Percentiles rank a stretch among this genome's conserved stretches.
Evolutionary conservation across 495 filamentous ascomycete species (phyloP).

Genomic region (Neurospora sp.): DNA sequence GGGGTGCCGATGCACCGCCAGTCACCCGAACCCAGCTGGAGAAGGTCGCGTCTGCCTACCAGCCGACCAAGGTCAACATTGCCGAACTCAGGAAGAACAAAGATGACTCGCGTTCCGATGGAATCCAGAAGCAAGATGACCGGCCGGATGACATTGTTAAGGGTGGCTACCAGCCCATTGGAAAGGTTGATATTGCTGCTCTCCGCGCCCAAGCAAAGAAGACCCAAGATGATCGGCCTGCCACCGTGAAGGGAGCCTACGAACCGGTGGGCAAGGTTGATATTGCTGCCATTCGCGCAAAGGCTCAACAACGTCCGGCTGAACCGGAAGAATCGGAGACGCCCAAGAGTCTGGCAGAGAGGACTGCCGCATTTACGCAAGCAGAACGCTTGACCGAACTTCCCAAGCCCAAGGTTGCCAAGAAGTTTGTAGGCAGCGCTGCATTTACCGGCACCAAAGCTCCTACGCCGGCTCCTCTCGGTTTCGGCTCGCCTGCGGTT

Average conservation of each 20-base stretch:
- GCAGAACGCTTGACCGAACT: conserved; percentile 77
- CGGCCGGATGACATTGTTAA: conserved; percentile 55
- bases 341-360: conserved; percentile 52
- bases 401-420: conserved; percentile 89
- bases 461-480: conserved; percentile 60
- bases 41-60: conserved; percentile 86
- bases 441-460: conserved; percentile 82
- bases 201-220: conserved; percentile 71
- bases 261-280: conserved; percentile 91
- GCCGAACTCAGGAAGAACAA: conserved; percentile 60
- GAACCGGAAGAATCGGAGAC: conserved; percentile 34
- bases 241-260: conserved; percentile 80
- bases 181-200: conserved; percentile 91
- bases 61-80: conserved; percentile 90
- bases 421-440: conserved; percentile 65
- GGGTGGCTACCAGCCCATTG: conserved; percentile 91
- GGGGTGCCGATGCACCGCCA: conserved; percentile 90
- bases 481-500: conserved; percentile 39
- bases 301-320: conserved; percentile 53
- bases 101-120: conserved; percentile 47
- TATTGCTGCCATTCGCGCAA: conserved; percentile 81
- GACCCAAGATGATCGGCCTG: conserved; percentile 62
- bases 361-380: conserved; percentile 53
- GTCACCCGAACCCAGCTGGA: conserved; percentile 80
- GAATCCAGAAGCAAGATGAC: conserved; percentile 26